Conservation (phyloP, 257 asterid genomes). For the Solanum paucissectum region DNA sequence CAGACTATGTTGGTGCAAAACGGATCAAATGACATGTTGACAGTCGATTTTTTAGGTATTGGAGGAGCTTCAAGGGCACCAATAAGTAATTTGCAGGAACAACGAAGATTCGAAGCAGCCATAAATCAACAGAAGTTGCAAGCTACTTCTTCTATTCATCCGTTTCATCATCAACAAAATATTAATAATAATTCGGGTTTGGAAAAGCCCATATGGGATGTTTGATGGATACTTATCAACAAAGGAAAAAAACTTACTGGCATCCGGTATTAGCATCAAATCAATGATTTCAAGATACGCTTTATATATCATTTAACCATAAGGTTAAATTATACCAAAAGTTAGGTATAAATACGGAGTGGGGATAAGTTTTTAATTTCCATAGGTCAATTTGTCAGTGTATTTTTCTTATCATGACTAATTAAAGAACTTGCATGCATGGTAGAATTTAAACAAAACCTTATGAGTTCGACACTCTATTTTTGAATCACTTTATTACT, state of each 20-base stretch:
- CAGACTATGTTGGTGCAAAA: conserved; percentile 16
- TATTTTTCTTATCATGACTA: not conserved
- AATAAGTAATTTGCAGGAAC: conserved; percentile 16
- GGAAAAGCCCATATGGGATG: conserved; percentile 42
- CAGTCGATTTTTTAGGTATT: conserved; percentile 81
- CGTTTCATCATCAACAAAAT: conserved; percentile 31
- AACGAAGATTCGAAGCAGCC: conserved; percentile 30
- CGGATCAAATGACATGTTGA: conserved; percentile 33
- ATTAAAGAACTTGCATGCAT: not conserved
- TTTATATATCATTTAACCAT: not conserved
- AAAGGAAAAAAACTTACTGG: not conserved
- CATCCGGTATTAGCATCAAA: not conserved
- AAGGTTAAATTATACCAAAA: not conserved
- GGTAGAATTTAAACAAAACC: not conserved
- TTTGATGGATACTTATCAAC: not conserved
- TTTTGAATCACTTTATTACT: not conserved
- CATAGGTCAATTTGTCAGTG: not conserved
- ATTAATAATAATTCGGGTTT: conserved; percentile 25
- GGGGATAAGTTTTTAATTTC: not conserved
- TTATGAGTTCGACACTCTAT: not conserved
- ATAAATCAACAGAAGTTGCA: conserved; percentile 42
- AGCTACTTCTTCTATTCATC: conserved; percentile 15
- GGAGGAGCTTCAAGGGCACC: conserved; percentile 48
- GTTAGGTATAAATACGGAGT: not conserved
- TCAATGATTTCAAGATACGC: not conserved